These are phyloP conservation scores for Microcera coccophila DNA, from an alignment of 2,329 filamentous ascomycete genomes.

Conservation along the genomic window DNA sequence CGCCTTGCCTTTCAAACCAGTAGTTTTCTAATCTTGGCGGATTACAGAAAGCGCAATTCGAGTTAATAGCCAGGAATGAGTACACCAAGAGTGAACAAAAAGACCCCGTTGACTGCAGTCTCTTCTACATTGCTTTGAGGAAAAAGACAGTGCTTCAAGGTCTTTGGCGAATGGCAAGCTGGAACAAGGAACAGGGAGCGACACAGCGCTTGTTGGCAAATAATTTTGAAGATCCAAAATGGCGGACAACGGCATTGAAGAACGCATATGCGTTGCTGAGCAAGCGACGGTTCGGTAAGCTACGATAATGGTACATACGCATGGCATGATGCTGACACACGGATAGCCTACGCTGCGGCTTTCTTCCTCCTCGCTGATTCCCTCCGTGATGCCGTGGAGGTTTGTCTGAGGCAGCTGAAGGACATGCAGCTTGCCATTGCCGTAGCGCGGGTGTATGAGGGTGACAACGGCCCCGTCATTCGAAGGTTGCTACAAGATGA, in stretches of 20 bases:
- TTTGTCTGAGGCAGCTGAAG: constrained; percentile 81
- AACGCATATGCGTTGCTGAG: constrained; percentile 95
- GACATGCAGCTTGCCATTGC: constrained; percentile 89
- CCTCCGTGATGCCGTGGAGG: constrained; percentile 77
- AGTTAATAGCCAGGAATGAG: constrained; percentile 86
- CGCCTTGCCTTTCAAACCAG: not conserved
- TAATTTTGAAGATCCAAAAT: constrained; percentile 82
- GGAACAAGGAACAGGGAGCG: constrained; percentile 79
- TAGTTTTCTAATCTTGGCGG: not conserved
- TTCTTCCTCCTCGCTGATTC: constrained; percentile 92
- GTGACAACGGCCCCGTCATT: constrained; percentile 73
- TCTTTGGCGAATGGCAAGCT: constrained; percentile 89
- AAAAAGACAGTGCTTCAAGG: constrained; percentile 90
- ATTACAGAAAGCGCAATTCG: constrained; percentile 62
- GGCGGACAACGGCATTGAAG: constrained; percentile 86
- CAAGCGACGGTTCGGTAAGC: constrained; percentile 75
- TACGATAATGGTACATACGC: not conserved
- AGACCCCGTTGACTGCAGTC: constrained; percentile 83
- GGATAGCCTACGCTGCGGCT: constrained; percentile 82
- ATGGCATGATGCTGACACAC: constrained; percentile 38
- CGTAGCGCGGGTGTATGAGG: constrained; percentile 82
- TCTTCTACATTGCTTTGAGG: constrained; percentile 85
- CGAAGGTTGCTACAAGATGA: constrained; percentile 72
- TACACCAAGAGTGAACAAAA: constrained; percentile 85
- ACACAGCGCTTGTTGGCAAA: constrained; percentile 81